Conservation (phyloP, 768 basidiomycete genomes). For the Exidia glandulosa region DNA sequence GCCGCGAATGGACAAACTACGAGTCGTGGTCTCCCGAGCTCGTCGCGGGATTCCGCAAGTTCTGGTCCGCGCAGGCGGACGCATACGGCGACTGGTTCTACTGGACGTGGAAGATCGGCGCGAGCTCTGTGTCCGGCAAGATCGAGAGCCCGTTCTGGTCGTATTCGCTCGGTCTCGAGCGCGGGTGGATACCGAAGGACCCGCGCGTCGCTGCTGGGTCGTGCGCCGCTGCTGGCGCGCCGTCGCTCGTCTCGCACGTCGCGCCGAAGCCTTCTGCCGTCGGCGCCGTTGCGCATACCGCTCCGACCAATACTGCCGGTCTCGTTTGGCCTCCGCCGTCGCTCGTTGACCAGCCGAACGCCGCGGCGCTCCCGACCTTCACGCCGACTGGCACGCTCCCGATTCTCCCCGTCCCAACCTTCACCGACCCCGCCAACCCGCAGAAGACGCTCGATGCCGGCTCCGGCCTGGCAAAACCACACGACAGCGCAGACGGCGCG, state of each 20-base stretch:
- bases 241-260: constrained; percentile 26
- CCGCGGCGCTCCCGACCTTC: constrained; percentile 39
- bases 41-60: constrained; percentile 55
- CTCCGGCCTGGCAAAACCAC: constrained; percentile 71
- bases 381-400: constrained; percentile 56
- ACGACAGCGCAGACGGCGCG: constrained; percentile 53
- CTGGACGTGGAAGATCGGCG: constrained; percentile 89
- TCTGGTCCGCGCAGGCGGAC: constrained; percentile 83
- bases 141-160: constrained; percentile 59
- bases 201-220: constrained; percentile 67
- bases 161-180: constrained; percentile 78
- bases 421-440: constrained; percentile 32
- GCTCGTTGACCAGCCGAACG: constrained; percentile 42
- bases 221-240: constrained; percentile 45
- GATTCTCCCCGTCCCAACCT: constrained; percentile 56
- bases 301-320: constrained; percentile 35
- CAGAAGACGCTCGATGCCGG: neutral
- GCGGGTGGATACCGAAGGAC: constrained; percentile 90
- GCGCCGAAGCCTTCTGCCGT: constrained; percentile 48
- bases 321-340: constrained; percentile 66
- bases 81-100: constrained; percentile 86
- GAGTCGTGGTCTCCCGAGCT: constrained; percentile 46
- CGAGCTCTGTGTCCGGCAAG: neutral
- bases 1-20: constrained; percentile 60
- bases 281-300: constrained; percentile 60